Conservation (phyloP, 2,329 filamentous ascomycete genomes). For the Neofusicoccum sp. region DNA sequence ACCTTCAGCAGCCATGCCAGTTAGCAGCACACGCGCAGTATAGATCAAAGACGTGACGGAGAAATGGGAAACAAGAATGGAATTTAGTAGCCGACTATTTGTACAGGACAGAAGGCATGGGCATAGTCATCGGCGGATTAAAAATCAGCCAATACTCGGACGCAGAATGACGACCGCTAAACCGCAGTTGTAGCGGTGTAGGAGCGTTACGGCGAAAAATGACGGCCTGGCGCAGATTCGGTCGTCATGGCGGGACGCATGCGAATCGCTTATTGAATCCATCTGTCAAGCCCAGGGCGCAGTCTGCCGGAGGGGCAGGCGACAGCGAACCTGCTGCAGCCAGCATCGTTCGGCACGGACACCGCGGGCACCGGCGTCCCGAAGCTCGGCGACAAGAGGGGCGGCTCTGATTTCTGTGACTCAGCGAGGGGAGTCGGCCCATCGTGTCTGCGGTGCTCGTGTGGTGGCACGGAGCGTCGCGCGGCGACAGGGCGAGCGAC, state of each 20-base stretch:
- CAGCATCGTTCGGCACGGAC: background rate
- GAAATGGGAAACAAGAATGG: background rate
- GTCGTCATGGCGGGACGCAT: constrained; percentile 10
- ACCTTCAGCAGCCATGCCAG: background rate
- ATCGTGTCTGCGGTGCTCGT: background rate
- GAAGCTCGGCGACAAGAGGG: background rate
- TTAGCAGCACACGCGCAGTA: background rate
- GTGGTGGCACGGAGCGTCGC: background rate
- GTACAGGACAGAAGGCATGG: background rate
- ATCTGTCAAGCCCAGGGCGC: background rate
- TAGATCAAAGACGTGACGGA: background rate
- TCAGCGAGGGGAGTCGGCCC: too few species aligned
- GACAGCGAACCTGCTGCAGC: background rate
- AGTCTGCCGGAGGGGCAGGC: background rate
- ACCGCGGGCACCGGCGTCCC: background rate
- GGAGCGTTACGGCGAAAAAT: background rate
- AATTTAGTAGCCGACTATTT: background rate
- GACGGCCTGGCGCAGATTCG: constrained; percentile 10
- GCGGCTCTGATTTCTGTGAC: background rate
- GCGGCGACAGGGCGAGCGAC: background rate
- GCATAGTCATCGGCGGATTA: background rate
- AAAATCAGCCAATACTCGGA: background rate
- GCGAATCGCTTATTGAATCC: background rate
- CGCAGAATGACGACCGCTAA: constrained; percentile 16
- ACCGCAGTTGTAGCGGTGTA: constrained; percentile 4